phyloP scores from a whole-genome alignment of 805 yeast genomes.

The Candida sakaeoensis region DNA sequence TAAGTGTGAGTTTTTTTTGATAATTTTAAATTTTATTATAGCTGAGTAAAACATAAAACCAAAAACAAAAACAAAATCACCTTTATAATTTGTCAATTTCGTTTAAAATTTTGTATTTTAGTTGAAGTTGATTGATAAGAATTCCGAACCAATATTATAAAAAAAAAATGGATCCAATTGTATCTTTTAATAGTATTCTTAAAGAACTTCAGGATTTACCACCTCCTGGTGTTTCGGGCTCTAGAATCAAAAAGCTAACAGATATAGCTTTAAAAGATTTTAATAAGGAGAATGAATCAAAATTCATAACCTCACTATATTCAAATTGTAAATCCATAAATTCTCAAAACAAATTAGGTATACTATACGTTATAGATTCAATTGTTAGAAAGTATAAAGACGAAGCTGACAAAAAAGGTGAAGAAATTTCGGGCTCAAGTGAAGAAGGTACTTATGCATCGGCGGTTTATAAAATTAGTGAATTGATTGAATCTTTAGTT shows the following conservation, averaged over 20 bases:
- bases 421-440: slow-evolving; percentile 45
- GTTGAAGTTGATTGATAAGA: too few relatives aligned
- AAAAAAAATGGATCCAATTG: slow-evolving; percentile 4
- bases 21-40: too few relatives aligned
- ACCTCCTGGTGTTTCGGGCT: slow-evolving; percentile 93
- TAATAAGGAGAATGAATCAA: slow-evolving; percentile 41
- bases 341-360: slow-evolving; percentile 81
- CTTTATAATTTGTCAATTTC: neutral
- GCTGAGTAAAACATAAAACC: too few relatives aligned
- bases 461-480: slow-evolving; percentile 64
- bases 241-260: slow-evolving; percentile 84
- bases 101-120: neutral
- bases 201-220: slow-evolving; percentile 55
- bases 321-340: slow-evolving; percentile 71
- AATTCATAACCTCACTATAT: slow-evolving; percentile 54
- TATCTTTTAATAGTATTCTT: slow-evolving; percentile 44
- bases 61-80: too few relatives aligned
- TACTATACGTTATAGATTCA: slow-evolving; percentile 88
- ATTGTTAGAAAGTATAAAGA: slow-evolving; percentile 83
- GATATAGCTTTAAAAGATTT: slow-evolving; percentile 73
- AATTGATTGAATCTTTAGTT: slow-evolving; percentile 58
- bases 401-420: slow-evolving; percentile 56
- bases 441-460: slow-evolving; percentile 72
- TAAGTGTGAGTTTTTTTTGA: too few relatives aligned
- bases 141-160: slow-evolving; percentile 1